Conservation (phyloP, 1,284 basidiomycete genomes). For the Peniophora sp. region DNA sequence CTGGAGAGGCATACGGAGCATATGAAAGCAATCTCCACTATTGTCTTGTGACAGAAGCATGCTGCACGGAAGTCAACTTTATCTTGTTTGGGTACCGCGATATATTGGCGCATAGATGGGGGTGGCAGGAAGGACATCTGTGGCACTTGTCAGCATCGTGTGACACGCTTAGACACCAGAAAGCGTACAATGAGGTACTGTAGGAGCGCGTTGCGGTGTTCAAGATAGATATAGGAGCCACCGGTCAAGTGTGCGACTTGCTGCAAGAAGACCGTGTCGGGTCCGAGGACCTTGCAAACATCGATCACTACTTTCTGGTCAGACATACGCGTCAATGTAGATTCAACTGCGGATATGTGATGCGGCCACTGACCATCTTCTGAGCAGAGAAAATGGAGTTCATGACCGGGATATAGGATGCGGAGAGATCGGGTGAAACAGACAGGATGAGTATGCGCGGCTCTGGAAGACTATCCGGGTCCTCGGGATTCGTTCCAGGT, state of each 20-base stretch:
- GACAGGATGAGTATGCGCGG: constrained; percentile 88
- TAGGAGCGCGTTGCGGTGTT: constrained; percentile 73
- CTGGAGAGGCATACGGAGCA: constrained; percentile 95
- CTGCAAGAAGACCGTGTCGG: constrained; percentile 92
- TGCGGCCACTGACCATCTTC: constrained; percentile 78
- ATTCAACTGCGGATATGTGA: too few relatives aligned
- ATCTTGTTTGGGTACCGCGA: constrained; percentile 88
- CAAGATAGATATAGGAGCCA: constrained; percentile 85
- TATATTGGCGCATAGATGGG: constrained; percentile 65
- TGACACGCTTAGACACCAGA: neutral
- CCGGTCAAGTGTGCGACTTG: constrained; percentile 95
- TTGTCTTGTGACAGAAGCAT: constrained; percentile 97
- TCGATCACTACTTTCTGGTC: constrained; percentile 97
- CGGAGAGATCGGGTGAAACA: constrained; percentile 82
- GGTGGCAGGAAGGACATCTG: constrained; percentile 92
- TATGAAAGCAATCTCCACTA: constrained; percentile 95
- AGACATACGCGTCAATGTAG: too few relatives aligned
- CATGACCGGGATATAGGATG: constrained; percentile 96
- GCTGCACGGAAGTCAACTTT: constrained; percentile 95
- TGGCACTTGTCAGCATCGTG: neutral
- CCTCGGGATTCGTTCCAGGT: constrained; percentile 22
- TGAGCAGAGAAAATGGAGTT: constrained; percentile 99
- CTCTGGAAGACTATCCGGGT: constrained; percentile 47
- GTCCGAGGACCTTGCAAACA: constrained; percentile 86
- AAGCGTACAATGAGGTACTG: constrained; percentile 82